Evolutionary conservation across 2,329 filamentous ascomycete species (phyloP).

Genomic region (Fusarium heterosporum): DNA sequence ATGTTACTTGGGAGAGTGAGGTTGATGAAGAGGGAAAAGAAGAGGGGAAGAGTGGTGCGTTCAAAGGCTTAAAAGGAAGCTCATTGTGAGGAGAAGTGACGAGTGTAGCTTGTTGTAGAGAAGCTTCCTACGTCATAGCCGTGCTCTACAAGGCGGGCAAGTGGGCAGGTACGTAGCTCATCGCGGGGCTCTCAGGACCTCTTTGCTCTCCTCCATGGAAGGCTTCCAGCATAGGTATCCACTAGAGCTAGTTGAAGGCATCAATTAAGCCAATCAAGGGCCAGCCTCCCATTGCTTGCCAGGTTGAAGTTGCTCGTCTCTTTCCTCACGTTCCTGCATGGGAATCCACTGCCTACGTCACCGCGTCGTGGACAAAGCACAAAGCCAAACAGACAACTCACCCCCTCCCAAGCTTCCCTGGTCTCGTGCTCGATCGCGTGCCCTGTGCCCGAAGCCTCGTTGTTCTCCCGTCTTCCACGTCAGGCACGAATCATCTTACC

Average conservation of each 20-base stretch:
- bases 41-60: slow-evolving; percentile 11
- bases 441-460: slow-evolving; percentile 18
- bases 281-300: slow-evolving; percentile 15
- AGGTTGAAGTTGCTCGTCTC: slow-evolving; percentile 33
- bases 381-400: slow-evolving; percentile 16
- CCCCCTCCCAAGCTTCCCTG: slow-evolving; percentile 4
- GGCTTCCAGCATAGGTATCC: slow-evolving; percentile 1
- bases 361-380: slow-evolving; percentile 16
- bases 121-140: slow-evolving; percentile 46
- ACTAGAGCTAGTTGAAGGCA: slow-evolving; percentile 8
- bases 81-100: slow-evolving; percentile 33
- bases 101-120: slow-evolving; percentile 41
- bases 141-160: slow-evolving; percentile 19
- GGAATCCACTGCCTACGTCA: slow-evolving; percentile 45
- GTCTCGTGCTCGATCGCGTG: slow-evolving; percentile 33
- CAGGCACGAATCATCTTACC: slow-evolving; percentile 16
- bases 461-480: slow-evolving; percentile 32
- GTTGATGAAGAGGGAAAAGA: slow-evolving; percentile 28
- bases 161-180: slow-evolving; percentile 30
- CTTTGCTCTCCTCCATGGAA: not conserved
- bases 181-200: slow-evolving; percentile 26
- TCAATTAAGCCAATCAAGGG: slow-evolving; percentile 14
- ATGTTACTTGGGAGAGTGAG: slow-evolving; percentile 27
- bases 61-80: slow-evolving; percentile 44
- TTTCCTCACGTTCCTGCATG: slow-evolving; percentile 44